A percentile compares a stretch with the other conserved stretches of the same genome.
These are phyloP conservation scores for Beverwykella pulmonaria DNA, from an alignment of 495 filamentous ascomycete species.

Conservation along the genomic window DNA sequence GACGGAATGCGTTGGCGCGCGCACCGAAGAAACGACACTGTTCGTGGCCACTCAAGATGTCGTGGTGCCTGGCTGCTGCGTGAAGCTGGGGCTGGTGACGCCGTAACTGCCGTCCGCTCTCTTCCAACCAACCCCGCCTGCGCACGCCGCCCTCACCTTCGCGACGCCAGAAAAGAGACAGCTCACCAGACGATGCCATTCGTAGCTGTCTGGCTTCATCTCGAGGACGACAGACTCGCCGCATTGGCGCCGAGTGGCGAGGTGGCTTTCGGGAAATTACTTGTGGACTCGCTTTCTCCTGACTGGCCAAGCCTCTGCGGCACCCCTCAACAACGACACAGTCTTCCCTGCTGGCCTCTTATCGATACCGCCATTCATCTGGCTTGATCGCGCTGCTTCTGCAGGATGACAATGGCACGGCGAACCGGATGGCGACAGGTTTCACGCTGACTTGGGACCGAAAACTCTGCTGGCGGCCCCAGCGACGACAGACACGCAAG, in stretches of 20 bases:
- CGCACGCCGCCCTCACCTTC: neutral
- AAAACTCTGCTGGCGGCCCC: slow-evolving; percentile 10
- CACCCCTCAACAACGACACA: neutral
- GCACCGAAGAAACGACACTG: neutral
- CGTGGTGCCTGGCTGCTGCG: neutral
- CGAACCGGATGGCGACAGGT: slow-evolving; percentile 12
- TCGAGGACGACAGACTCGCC: neutral
- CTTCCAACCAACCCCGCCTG: neutral
- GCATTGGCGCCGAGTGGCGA: slow-evolving; percentile 1
- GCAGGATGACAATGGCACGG: slow-evolving; percentile 16
- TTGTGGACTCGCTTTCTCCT: slow-evolving; percentile 17
- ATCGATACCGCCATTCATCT: neutral
- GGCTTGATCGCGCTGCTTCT: neutral
- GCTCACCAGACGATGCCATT: slow-evolving; percentile 20
- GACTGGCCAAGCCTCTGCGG: neutral
- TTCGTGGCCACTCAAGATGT: neutral
- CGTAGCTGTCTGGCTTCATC: slow-evolving; percentile 22
- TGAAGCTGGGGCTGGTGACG: neutral
- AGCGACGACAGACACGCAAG: neutral
- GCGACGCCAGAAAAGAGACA: neutral
- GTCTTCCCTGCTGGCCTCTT: neutral
- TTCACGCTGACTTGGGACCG: neutral
- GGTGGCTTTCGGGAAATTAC: slow-evolving; percentile 27
- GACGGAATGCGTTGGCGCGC: neutral
- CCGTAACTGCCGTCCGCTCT: neutral